phyloP scores from a whole-genome alignment of 2,329 filamentous ascomycete genomes.

The Neofusicoccum umdonicola region DNA sequence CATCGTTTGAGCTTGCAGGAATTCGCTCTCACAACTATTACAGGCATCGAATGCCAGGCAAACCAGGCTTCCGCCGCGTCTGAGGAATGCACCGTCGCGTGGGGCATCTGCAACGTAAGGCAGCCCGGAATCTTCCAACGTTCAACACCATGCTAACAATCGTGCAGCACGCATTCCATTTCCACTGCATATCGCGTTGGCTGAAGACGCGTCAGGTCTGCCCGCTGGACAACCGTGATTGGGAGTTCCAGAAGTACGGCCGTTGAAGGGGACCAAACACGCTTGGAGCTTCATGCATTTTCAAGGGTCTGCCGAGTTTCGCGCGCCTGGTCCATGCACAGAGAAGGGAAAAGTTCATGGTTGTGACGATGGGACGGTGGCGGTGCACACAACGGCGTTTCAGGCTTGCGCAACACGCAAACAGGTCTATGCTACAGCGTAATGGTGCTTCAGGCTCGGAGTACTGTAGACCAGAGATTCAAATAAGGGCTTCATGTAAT shows the following conservation, averaged over 20 bases:
- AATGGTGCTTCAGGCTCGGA: neutral
- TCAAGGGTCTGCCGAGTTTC: neutral
- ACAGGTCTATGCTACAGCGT: conserved; percentile 1
- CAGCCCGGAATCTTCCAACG: neutral
- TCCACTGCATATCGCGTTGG: conserved; percentile 99
- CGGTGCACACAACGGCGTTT: conserved; percentile 10
- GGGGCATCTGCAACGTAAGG: conserved; percentile 97
- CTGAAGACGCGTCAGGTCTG: conserved; percentile 98
- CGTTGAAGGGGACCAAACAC: conserved; percentile 41
- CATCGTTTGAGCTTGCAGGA: conserved; percentile 4
- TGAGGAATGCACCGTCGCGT: conserved; percentile 97
- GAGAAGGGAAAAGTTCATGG: neutral
- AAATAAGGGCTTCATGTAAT: neutral
- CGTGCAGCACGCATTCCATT: conserved; percentile 92
- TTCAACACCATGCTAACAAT: neutral
- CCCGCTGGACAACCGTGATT: conserved; percentile 94
- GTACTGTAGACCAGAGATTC: neutral
- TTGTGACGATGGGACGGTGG: neutral
- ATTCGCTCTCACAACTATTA: conserved; percentile 18
- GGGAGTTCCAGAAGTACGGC: conserved; percentile 99
- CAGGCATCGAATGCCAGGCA: conserved; percentile 96
- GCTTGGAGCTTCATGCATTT: neutral
- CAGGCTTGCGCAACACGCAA: conserved; percentile 6
- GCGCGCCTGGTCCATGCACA: neutral
- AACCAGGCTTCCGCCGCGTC: conserved; percentile 97